Evolutionary conservation across 31 red algal genomes (phyloP), one percentile per base, ranked within the genome.

Genomic region (Asparagopsis taxiformis): DNA sequence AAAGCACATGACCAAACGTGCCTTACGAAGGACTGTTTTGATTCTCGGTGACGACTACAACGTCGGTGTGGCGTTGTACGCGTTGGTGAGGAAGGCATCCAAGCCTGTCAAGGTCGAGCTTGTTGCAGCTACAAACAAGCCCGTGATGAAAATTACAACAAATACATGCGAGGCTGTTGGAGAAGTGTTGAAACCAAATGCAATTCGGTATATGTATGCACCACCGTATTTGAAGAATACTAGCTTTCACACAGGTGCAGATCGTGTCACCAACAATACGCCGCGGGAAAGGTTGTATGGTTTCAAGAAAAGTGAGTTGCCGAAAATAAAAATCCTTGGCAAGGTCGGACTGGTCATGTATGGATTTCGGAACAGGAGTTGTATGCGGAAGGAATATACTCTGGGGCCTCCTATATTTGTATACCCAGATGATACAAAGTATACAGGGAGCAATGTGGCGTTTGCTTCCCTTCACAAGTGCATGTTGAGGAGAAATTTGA

Each of bases 381-480:
- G 31, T 10, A 35, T 87, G 39, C 60, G 64, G 3, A 44, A 46
- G 20, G 77, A 82, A 41, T 43, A 72, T 30, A 74, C 20, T 6
- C 19, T 91, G 36, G 70, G 50, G 3, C 41, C 75, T 32, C 66
- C 72, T 4, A 51, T 49, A 17, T 91, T 91, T 67, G 26, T 91
- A 25, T 77, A 61, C 36, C 72, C 87, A 9, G 79, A 82, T 34
- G 87, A 82, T 19, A 26, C 31, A 37, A 30, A 37, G 38, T 63
- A 64, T 57, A 44, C 44, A 2, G 87, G 87, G 37, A 82, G 77
- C 33, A 75, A 51, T 11, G 31, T 74, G 34, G 61, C 72, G 3
- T 65, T 91, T 52, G 50, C 77, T 2, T 58, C 69, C 50, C 58
- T 92, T 16, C 68, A 69, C 31, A 81, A 76, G 31, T 72, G 81